Percentiles rank a stretch among this genome's conserved stretches.
Conservation (phyloP, 2,329 filamentous ascomycete species). For the Hypoxylon sp. region DNA sequence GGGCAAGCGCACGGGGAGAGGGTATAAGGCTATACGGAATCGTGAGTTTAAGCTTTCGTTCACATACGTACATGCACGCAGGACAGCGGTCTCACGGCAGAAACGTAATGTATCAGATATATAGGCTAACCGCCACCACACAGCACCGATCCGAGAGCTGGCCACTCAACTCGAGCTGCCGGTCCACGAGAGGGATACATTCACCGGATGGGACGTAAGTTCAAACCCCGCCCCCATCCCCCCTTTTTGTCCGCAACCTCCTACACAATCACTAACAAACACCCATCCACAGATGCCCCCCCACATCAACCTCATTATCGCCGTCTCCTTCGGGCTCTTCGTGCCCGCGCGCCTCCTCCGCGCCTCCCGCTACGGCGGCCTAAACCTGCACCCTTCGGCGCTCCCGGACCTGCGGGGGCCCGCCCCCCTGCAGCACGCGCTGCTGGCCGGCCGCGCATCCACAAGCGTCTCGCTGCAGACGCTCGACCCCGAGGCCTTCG, state of each 20-base stretch:
- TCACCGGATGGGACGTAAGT: slow-evolving; percentile 81
- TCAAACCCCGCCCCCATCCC: too few species aligned
- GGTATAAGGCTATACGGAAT: slow-evolving; percentile 73
- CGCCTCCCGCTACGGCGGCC: slow-evolving; percentile 80
- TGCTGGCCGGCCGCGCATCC: slow-evolving; percentile 69
- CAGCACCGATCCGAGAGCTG: slow-evolving; percentile 78
- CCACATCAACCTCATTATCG: slow-evolving; percentile 81
- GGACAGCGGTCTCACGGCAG: too few species aligned
- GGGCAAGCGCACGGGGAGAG: slow-evolving; percentile 81
- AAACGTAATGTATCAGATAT: background rate
- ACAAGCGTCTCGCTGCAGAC: slow-evolving; percentile 91
- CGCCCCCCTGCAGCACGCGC: slow-evolving; percentile 86
- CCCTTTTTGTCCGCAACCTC: too few species aligned
- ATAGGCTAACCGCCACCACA: slow-evolving; percentile 3
- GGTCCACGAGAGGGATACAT: slow-evolving; percentile 82
- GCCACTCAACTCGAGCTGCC: slow-evolving; percentile 73
- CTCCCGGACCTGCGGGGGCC: slow-evolving; percentile 88
- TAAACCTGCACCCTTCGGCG: slow-evolving; percentile 94
- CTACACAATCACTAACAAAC: background rate
- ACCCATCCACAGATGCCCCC: slow-evolving; percentile 62
- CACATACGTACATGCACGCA: background rate
- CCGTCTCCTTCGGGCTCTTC: slow-evolving; percentile 94
- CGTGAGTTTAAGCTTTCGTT: slow-evolving; percentile 59
- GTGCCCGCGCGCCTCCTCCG: slow-evolving; percentile 81
- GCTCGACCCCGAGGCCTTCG: slow-evolving; percentile 79